A percentile compares a stretch with the other conserved stretches of the same genome.
phyloP scores from a whole-genome alignment of 345 rosid genomes.

The Cochlearia excelsa region DNA sequence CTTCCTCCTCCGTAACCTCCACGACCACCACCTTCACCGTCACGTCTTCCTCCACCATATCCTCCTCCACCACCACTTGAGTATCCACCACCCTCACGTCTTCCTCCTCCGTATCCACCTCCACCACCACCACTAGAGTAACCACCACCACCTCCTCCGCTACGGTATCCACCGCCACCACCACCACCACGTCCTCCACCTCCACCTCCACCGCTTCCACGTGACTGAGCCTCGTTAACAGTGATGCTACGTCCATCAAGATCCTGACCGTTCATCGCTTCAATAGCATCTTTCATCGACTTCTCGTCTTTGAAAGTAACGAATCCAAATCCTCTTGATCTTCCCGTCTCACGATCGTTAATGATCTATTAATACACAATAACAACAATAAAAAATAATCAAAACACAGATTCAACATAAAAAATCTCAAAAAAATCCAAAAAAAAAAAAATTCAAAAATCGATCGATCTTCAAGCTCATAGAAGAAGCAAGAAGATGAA shows the following conservation, averaged over 20 bases:
- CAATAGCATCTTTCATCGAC: constrained; percentile 84
- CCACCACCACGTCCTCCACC: constrained; percentile 46
- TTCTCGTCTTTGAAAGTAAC: constrained; percentile 79
- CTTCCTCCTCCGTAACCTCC: constrained; percentile 22
- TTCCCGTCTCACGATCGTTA: constrained; percentile 87
- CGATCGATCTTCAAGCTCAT: constrained; percentile 82
- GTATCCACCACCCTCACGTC: constrained; percentile 27
- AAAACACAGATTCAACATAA: no score
- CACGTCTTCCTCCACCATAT: constrained; percentile 30
- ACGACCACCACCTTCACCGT: constrained; percentile 24
- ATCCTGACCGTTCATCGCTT: constrained; percentile 85
- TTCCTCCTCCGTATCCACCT: constrained; percentile 38
- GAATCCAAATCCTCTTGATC: constrained; percentile 89
- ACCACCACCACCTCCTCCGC: constrained; percentile 37
- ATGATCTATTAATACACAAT: constrained; percentile 40
- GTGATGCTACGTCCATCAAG: constrained; percentile 87
- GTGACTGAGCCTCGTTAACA: constrained; percentile 86
- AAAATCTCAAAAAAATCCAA: background rate
- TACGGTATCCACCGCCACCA: constrained; percentile 45
- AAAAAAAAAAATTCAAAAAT: constrained; percentile 23
- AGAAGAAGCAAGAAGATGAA: constrained; percentile 64
- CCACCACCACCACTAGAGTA: constrained; percentile 38
- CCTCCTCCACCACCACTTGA: constrained; percentile 20
- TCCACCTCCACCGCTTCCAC: constrained; percentile 50
- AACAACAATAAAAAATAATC: background rate